Conservation (phyloP, 805 yeast species). For the Brettanomyces anomalus region DNA sequence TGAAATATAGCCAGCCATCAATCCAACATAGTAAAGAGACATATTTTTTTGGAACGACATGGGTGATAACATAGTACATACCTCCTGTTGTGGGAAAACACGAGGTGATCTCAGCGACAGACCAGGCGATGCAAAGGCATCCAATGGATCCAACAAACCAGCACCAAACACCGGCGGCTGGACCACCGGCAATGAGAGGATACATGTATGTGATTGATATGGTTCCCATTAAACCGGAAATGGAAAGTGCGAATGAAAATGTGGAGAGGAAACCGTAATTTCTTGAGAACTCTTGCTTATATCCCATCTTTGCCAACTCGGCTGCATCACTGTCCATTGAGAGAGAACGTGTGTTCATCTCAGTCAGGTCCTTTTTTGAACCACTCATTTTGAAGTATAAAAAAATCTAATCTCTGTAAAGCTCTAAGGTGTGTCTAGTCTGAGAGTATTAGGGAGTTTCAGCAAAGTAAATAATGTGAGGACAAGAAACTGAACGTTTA, state of each 20-base stretch:
- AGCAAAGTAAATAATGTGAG: too few relatives aligned
- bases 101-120: constrained; percentile 41
- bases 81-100: constrained; percentile 49
- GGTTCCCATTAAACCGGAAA: constrained; percentile 59
- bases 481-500: too few relatives aligned
- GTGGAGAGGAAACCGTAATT: constrained; percentile 51
- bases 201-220: constrained; percentile 44
- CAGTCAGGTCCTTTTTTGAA: too few relatives aligned
- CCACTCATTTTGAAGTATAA: too few relatives aligned
- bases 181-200: constrained; percentile 46
- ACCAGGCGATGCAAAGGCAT: constrained; percentile 43
- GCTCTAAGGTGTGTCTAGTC: too few relatives aligned
- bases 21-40: constrained; percentile 47
- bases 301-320: constrained; percentile 38
- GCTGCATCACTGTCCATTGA: constrained; percentile 23
- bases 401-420: too few relatives aligned
- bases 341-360: constrained; percentile 1
- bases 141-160: constrained; percentile 50
- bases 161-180: constrained; percentile 57
- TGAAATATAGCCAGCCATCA: constrained; percentile 43
- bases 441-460: too few relatives aligned
- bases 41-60: constrained; percentile 38
- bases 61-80: constrained; percentile 37
- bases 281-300: constrained; percentile 52
- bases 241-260: constrained; percentile 55